Evolutionary conservation across 257 asterid species (phyloP), one percentile per base, ranked within the genome.

Genomic region (Euphrasia confusa): DNA sequence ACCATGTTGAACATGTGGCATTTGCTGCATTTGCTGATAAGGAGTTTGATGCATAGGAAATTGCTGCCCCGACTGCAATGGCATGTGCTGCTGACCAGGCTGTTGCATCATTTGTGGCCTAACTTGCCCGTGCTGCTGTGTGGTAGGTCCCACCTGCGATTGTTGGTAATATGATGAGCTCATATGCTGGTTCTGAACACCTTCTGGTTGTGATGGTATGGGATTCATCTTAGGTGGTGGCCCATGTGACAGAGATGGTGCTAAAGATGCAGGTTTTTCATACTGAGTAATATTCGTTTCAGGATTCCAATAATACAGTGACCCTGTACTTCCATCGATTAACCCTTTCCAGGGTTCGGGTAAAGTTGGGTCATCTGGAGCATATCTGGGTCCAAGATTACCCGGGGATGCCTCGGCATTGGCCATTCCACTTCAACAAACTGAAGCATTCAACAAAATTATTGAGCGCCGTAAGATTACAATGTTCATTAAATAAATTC

Each of bases 331-430:
- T 72, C 95, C 95, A 72, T 91, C 98, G 65, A 91, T 83, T 60
- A 91, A 79, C 42, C 95, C 94, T 77, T 91, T 88, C 95, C 98
- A 91, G 5, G 96, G 98, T 70, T 84, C 95, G 6, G 98, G 95
- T 54, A 88, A 71, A 53, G 88, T 81, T 15, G 96, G 96, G 72
- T 91, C 98, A 52, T 91, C 96, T 0, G 95, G 94, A 57, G 96
- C 95, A 73, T 84, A 91, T 28, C 96, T 86, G 3, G 96, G 95
- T 54, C 96, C 96, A 28, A 72, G 60, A 1, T 78, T 61, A 72
- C 81, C 64, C 4, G 84, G 47, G 52, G 87, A 83, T 63, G 85
- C 78, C 82, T 90, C 97, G 12, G 91, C 78, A 66, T 86, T 68
- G 6, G 86, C 80, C 95, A 87, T 90, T 61, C 71, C 61, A 44